A percentile compares a stretch with the other conserved stretches of the same genome.
Evolutionary conservation across 164 flowering plant species (phyloP).

Genomic region (Echeveria elegans): DNA sequence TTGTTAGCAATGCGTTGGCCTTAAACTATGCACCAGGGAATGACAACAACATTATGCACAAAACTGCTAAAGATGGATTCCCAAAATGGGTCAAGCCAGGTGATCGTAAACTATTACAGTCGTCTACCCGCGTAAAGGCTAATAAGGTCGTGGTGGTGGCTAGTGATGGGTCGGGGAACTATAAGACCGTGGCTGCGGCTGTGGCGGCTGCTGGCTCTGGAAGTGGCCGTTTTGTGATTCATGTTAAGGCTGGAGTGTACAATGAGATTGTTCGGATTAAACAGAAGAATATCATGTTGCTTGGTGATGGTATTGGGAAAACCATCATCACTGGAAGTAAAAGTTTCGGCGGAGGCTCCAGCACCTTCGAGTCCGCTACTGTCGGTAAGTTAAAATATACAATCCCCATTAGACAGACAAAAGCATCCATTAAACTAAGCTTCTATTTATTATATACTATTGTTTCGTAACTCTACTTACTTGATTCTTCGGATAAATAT

Average conservation of each 20-base stretch:
- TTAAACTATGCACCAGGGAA: slow-evolving; percentile 25
- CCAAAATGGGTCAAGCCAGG: slow-evolving; percentile 55
- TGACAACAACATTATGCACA: no score
- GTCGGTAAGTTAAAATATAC: slow-evolving; percentile 40
- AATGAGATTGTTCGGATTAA: slow-evolving; percentile 42
- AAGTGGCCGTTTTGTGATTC: slow-evolving; percentile 39
- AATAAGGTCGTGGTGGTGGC: slow-evolving; percentile 40
- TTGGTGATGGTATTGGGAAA: slow-evolving; percentile 67
- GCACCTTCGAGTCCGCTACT: slow-evolving; percentile 49
- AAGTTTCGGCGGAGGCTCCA: slow-evolving; percentile 60
- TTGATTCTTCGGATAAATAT: no score
- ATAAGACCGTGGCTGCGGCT: slow-evolving; percentile 37
- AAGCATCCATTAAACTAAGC: neutral
- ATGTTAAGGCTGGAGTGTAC: no score
- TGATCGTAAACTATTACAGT: slow-evolving; percentile 50
- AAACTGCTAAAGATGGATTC: no score
- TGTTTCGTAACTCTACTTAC: no score
- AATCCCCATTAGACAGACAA: no score
- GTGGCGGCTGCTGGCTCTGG: slow-evolving; percentile 29
- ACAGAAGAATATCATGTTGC: slow-evolving; percentile 46
- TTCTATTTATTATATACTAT: no score
- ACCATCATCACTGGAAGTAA: slow-evolving; percentile 69
- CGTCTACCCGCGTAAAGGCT: slow-evolving; percentile 20
- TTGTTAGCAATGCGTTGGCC: slow-evolving; percentile 54
- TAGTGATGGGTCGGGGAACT: slow-evolving; percentile 29